phyloP scores from a whole-genome alignment of 2,329 filamentous ascomycete genomes.

The Verticillium nubilum region DNA sequence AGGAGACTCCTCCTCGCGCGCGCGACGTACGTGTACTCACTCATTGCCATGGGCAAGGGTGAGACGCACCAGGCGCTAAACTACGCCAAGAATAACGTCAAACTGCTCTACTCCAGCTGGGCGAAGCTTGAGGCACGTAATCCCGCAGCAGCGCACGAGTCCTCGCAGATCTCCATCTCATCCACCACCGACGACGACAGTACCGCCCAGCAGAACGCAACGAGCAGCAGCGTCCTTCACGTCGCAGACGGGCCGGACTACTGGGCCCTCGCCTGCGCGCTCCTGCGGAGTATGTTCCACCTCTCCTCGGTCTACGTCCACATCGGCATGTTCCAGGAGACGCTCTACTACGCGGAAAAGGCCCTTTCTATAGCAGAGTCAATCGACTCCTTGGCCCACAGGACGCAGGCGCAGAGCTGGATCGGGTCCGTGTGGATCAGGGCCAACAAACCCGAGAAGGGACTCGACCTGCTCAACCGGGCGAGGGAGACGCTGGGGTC shows the following conservation, averaged over 20 bases:
- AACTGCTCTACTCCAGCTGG: conserved; percentile 52
- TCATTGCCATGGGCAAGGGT: conserved; percentile 58
- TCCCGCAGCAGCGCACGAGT: not conserved
- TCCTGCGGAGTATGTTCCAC: conserved; percentile 67
- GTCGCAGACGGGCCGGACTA: conserved; percentile 50
- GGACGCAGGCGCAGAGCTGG: conserved; percentile 49
- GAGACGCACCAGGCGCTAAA: conserved; percentile 52
- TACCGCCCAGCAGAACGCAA: conserved; percentile 3
- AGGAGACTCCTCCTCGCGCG: conserved; percentile 49
- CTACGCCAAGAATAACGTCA: conserved; percentile 52
- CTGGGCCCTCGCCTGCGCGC: conserved; percentile 71
- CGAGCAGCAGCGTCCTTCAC: conserved; percentile 31
- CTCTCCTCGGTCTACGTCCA: conserved; percentile 76
- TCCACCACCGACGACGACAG: conserved; percentile 18
- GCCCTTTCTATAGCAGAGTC: conserved; percentile 70
- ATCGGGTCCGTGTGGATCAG: conserved; percentile 49
- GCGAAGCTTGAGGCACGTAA: conserved; percentile 35
- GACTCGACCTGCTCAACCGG: conserved; percentile 47
- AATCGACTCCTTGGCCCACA: conserved; percentile 56
- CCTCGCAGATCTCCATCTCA: conserved; percentile 6
- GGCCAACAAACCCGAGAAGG: conserved; percentile 54
- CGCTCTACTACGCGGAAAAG: conserved; percentile 81
- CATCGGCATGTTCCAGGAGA: conserved; percentile 82
- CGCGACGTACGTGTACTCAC: conserved; percentile 59
- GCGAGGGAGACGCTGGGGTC: conserved; percentile 44